Evolutionary conservation across 2,329 filamentous ascomycete genomes (phyloP), one percentile per base, ranked within the genome.

Genomic region (Podosphaera xanthii): DNA sequence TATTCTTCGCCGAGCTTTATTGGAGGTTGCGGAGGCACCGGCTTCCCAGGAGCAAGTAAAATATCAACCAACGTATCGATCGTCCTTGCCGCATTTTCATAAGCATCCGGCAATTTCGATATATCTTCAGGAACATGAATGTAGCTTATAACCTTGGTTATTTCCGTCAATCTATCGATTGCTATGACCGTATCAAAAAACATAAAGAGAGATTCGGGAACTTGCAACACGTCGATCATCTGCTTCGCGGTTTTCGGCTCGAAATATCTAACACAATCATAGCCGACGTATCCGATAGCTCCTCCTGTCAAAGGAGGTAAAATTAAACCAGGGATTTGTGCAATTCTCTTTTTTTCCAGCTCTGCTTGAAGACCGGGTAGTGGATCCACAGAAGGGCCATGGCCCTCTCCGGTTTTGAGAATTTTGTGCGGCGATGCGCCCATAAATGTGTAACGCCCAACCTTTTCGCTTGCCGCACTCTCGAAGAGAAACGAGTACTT

Each of bases 241-340:
- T 87, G 81, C 57, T 89, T 80, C 34, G 83, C 83, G n/a, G 92
- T 97, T 77, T 90, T 94, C 62, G 92, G 92, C 76, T 98, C 92
- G 66, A 98, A 98, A 73, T 97, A 97, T 68, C 84, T 83, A 67
- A 98, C 87, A 71, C 92, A 98, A 70, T 98, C 92, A 69, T 98
- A 98, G 58, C 90, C 90, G 4, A 97, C 88, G 70, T 97, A 98
- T 61, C 92, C 92, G 67, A 98, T 88, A 10, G 90, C 92, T 57
- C 92, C 92, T 48, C 90, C 92, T 0, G 87, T 87, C 73, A 98
- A 75, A 34, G 87, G 86, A 58, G 92, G 92, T 44, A 98, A 77
- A 66, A 79, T 80, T 67, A 97, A 74, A 0, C 83, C 87, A 0
- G 92, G 90, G 2, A 98, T 81, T 48, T 86, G 80, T 40, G 89